phyloP scores from a whole-genome alignment of 139 green algal genomes.

The Tetratostichococcus sp. region DNA sequence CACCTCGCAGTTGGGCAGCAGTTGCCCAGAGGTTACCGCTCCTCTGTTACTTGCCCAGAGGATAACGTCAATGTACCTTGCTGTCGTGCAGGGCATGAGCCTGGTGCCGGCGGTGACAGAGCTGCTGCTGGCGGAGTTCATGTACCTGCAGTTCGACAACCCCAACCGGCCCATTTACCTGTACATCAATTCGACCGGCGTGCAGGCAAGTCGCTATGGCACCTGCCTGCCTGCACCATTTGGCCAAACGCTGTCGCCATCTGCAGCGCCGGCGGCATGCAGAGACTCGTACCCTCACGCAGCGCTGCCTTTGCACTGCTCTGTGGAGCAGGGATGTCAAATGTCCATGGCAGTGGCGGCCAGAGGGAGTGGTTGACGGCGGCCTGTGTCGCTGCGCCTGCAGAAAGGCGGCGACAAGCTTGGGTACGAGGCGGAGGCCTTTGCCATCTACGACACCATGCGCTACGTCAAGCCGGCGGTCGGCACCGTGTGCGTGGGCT shows the following conservation, averaged over 20 bases:
- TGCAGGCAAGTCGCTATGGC: constrained; percentile 49
- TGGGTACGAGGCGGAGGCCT: constrained; percentile 95
- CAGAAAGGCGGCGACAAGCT: constrained; percentile 91
- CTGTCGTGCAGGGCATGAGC: constrained; percentile 86
- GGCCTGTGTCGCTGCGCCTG: no score
- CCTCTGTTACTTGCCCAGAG: no score
- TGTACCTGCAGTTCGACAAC: constrained; percentile 87
- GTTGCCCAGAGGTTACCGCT: no score
- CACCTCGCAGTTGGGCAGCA: no score
- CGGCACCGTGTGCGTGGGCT: constrained; percentile 91
- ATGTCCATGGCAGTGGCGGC: no score
- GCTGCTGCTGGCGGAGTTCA: constrained; percentile 82
- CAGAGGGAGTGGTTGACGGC: no score
- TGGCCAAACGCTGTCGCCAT: no score
- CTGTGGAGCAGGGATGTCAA: no score
- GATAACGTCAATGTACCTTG: no score
- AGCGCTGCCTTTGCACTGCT: no score
- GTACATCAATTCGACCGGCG: constrained; percentile 99
- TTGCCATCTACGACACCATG: constrained; percentile 98
- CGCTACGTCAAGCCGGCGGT: constrained; percentile 83
- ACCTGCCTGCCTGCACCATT: no score
- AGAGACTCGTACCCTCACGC: neutral
- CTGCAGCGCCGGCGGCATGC: no score
- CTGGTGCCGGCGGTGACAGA: constrained; percentile 87
- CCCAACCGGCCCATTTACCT: constrained; percentile 87